Evolutionary conservation across 805 yeast genomes (phyloP), one percentile per base, ranked within the genome.

Genomic region (Ogataea ganodermae): DNA sequence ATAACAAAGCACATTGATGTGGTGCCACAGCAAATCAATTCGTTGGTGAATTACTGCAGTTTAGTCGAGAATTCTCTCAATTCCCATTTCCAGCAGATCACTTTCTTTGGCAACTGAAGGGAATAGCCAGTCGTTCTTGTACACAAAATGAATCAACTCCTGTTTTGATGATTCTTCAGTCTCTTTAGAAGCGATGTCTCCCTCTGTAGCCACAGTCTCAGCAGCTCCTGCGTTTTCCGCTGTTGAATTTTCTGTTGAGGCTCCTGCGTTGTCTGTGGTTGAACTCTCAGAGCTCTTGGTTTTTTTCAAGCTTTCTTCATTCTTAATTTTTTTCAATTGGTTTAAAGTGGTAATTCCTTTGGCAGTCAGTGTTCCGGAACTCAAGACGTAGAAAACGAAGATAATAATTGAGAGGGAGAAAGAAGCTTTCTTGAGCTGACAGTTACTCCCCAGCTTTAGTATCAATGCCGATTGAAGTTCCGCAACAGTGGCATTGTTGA

Each of bases 351-450:
- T 28, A 4, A 52, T 23, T 1, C 50, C 47, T 35, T 53, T 52
- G 2, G 50, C 40, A 1, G 55, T 42, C 3, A 60, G 35, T 4
- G 50, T 3, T 4, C 58, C 55, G 4, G 60, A 35, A 2, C 55
- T 51, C 6, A 55, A 9, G 1, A 50, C 18, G 37, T 59, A 55
- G 1, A 55, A 14, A 2, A 46, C 38, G 45, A 55, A 46, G 16
- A 42, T 39, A 5, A 59, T 20, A 17, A 58, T 46, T 5, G 59
- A 44, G 1, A 57, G 16, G 0, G 50, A 56, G 52, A 58, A 44
- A 2, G 58, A 50, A 0, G 61, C 53, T 41, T 60, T 60, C 23
- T 60, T 57, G 12, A 58, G 17, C 40, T 53, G 58, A 43, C 63
- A 59, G 33, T 58, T 56, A 20, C 28, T 36, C 7, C 50, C 45